These are phyloP conservation scores for Solanum piurae DNA, from an alignment of 257 asterid genomes.

Conservation along the genomic window DNA sequence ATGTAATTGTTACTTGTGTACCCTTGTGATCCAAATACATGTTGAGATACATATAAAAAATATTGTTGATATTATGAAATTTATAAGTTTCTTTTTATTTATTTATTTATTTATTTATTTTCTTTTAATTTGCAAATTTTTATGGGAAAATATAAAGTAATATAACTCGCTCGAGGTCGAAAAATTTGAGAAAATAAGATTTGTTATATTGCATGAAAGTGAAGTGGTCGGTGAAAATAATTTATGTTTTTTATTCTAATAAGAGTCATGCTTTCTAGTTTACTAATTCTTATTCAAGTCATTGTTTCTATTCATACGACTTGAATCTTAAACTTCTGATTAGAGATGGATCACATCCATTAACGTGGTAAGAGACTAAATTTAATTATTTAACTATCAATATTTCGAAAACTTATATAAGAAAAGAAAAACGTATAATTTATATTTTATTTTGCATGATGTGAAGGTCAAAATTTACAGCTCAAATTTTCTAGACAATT, in stretches of 20 bases:
- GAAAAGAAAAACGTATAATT: neutral
- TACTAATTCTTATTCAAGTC: too few species aligned
- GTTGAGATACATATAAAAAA: neutral
- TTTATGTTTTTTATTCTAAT: too few species aligned
- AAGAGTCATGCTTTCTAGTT: too few species aligned
- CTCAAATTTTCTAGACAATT: neutral
- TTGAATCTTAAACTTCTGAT: neutral
- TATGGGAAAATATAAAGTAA: neutral
- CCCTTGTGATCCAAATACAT: neutral
- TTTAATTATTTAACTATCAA: neutral
- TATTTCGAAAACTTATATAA: neutral
- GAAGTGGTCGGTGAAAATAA: too few species aligned
- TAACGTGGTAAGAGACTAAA: neutral
- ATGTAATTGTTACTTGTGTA: neutral
- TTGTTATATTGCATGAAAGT: too few species aligned
- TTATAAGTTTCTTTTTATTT: neutral
- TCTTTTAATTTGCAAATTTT: neutral
- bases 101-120: neutral
- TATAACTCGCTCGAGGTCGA: neutral
- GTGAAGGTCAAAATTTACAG: neutral
- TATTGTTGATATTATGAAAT: neutral
- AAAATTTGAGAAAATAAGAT: neutral
- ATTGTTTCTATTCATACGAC: neutral
- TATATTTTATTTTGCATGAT: neutral
- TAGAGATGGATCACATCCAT: accelerated